Evolutionary conservation across 2,329 filamentous ascomycete species (phyloP).

Genomic region (Penicillium sp.): DNA sequence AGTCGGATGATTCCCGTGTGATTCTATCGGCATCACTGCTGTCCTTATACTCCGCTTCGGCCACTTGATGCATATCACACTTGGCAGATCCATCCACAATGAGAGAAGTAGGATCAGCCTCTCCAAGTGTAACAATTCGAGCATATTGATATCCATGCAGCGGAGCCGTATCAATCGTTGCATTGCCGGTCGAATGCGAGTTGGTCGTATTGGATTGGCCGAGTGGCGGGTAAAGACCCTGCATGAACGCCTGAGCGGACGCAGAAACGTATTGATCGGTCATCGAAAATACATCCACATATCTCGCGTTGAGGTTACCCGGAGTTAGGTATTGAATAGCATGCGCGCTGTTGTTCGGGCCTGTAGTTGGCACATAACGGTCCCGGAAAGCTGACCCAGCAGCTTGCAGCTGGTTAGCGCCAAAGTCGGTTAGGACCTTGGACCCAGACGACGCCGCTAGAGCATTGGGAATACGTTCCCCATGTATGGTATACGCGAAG

Average conservation of each 20-base stretch:
- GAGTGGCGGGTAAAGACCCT: slow-evolving; percentile 56
- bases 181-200: slow-evolving; percentile 46
- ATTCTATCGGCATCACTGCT: slow-evolving; percentile 42
- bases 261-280: slow-evolving; percentile 48
- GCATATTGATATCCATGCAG: slow-evolving; percentile 57
- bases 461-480: slow-evolving; percentile 51
- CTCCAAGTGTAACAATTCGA: slow-evolving; percentile 43
- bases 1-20: slow-evolving; percentile 32
- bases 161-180: slow-evolving; percentile 45
- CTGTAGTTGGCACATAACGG: slow-evolving; percentile 46
- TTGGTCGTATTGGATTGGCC: slow-evolving; percentile 31
- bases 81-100: slow-evolving; percentile 48
- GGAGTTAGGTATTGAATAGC: slow-evolving; percentile 46
- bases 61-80: slow-evolving; percentile 39
- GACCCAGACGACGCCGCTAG: slow-evolving; percentile 26
- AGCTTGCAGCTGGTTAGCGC: slow-evolving; percentile 51
- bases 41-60: slow-evolving; percentile 40
- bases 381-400: slow-evolving; percentile 51
- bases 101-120: slow-evolving; percentile 49
- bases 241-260: slow-evolving; percentile 58
- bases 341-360: slow-evolving; percentile 25
- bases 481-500: slow-evolving; percentile 52
- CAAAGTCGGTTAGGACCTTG: slow-evolving; percentile 48
- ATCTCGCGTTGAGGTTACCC: slow-evolving; percentile 42
- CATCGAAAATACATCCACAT: slow-evolving; percentile 48